Base-by-base conservation (phyloP, 768 basidiomycete genomes). In the Boletus tylopilopsis region DNA sequence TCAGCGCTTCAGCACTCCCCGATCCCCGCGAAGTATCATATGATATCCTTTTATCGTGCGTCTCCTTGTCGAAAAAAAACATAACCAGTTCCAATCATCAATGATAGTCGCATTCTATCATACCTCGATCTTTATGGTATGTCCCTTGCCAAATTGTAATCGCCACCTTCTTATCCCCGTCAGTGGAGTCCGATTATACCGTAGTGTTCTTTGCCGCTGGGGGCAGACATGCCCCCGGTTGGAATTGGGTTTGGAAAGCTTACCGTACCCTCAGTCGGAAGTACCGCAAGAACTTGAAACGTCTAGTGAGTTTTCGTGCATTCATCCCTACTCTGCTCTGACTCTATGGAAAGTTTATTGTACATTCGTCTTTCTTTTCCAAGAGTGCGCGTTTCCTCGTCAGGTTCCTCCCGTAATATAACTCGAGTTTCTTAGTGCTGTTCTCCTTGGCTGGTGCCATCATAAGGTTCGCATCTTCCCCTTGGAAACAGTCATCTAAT, bases 171-270 rank as follows among this genome's bases (percentile, higher is more conserved):
- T 56, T 33, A 58, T 50, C 11, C 41, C n/a, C 37, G 30, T 18
- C 55, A 92, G 91, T 92, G 52, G 90, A 93, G 64, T 84, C 87
- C 24, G 91, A 94, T 69, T 94, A 94, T 59, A 86, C 87, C 3
- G 83, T 93, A 19, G 80, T 92, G 5, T 91, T 92, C 68, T 87
- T 94, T 55, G 88, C 90, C 23, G 86, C 90, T 2, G 91, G 89
- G 22, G 80, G 80, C 7, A 74, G 72, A 53, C 74, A 91, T 68
- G 78, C 81, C 3, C 91, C 91, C 6, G 77, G 79, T 22, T 92
- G 89, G 89, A 88, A 84, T 56, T 94, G 91, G 91, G 78, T 94
- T 10, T 93, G 90, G 90, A 91, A 88, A 61, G 87, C 89, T 1
- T 92, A 92, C 65, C 77, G 89, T 21, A 85, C 85, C 60, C 71